phyloP scores from a whole-genome alignment of 2,329 filamentous ascomycete species.

The Apiospora malaysiana region DNA sequence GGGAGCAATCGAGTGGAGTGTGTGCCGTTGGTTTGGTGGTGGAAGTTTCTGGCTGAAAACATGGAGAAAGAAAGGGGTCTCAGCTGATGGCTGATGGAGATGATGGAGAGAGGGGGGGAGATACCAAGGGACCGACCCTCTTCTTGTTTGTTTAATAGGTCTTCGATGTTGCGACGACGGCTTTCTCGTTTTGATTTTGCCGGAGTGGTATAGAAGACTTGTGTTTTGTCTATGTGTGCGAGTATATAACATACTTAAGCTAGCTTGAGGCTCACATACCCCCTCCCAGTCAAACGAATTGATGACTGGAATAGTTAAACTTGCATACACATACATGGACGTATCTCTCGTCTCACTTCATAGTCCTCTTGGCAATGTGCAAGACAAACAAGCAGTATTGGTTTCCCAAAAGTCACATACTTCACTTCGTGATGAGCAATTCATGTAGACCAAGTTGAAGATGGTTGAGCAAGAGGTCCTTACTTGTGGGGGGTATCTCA shows the following conservation, averaged over 20 bases:
- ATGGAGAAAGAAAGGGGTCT: background rate
- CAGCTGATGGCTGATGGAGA: background rate
- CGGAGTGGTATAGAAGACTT: background rate
- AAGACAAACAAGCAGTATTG: background rate
- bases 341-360: background rate
- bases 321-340: background rate
- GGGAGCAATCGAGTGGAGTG: background rate
- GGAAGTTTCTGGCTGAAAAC: background rate
- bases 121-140: background rate
- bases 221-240: slow-evolving; percentile 4
- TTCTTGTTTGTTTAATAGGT: background rate
- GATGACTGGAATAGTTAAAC: background rate
- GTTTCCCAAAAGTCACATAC: too few species aligned
- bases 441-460: too few species aligned
- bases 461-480: background rate
- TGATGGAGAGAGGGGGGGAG: background rate
- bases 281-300: background rate
- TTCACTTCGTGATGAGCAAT: too few species aligned
- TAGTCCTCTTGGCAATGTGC: background rate
- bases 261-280: background rate
- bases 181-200: background rate
- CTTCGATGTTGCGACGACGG: background rate
- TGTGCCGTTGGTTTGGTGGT: background rate
- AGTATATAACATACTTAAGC: slow-evolving; percentile 12
- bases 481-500: slow-evolving; percentile 7